Conservation (phyloP, 2,329 filamentous ascomycete species). For the Arachnopeziza araneosa region DNA sequence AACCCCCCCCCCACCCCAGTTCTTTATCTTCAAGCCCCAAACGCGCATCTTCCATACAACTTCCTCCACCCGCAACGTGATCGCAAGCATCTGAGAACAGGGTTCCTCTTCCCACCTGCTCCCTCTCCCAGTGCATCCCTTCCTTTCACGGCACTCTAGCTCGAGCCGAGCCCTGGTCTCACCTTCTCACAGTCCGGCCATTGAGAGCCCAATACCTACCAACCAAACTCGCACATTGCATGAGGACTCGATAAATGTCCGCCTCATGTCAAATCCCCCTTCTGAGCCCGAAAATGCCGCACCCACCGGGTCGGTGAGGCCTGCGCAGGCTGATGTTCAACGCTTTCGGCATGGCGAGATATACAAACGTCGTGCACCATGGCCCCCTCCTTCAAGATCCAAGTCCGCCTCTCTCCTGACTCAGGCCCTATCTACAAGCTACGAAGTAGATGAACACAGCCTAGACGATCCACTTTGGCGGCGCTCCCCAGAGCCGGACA, state of each 20-base stretch:
- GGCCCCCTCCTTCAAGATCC: conserved; percentile 13
- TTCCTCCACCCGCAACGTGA: conserved; percentile 4
- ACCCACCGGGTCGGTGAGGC: conserved; percentile 26
- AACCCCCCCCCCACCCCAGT: background rate
- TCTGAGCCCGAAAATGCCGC: conserved; percentile 31
- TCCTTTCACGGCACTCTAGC: background rate
- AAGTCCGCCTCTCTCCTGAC: conserved; percentile 27
- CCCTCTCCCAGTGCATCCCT: conserved; percentile 1
- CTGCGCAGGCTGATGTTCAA: conserved; percentile 21
- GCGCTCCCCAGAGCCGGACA: conserved; percentile 1
- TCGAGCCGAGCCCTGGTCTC: background rate
- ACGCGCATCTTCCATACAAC: background rate
- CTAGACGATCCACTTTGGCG: background rate
- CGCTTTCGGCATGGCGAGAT: conserved; percentile 6
- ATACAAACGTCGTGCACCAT: background rate
- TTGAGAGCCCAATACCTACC: conserved; percentile 21
- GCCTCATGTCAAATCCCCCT: conserved; percentile 31
- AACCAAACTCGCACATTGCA: conserved; percentile 29
- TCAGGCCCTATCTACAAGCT: conserved; percentile 23
- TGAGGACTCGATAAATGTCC: conserved; percentile 31
- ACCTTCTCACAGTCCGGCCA: background rate
- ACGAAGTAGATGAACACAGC: conserved; percentile 12
- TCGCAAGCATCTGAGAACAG: background rate
- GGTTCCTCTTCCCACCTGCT: background rate
- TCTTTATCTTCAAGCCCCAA: background rate